Percentiles rank a stretch among this genome's conserved stretches.
These are phyloP conservation scores for Ogataea henricii DNA, from an alignment of 805 yeast genomes.

Conservation along the genomic window DNA sequence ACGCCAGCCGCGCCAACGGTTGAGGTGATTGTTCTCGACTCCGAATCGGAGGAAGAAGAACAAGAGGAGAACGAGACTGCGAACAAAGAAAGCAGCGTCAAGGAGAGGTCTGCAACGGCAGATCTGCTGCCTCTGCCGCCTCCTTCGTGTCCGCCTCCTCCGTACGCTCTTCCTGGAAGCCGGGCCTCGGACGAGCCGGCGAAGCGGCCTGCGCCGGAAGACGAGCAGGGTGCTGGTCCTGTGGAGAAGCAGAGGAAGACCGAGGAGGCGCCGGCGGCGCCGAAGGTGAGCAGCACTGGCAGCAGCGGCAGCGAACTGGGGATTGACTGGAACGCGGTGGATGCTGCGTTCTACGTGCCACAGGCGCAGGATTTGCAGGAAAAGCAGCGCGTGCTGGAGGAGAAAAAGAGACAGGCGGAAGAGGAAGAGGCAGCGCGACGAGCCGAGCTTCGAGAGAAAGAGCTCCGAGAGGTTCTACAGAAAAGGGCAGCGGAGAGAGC, in stretches of 20 bases:
- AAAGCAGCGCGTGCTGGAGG: neutral
- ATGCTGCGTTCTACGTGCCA: conserved; percentile 2
- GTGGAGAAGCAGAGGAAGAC: neutral
- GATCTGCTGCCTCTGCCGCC: conserved; percentile 16
- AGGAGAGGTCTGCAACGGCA: neutral
- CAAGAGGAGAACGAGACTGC: neutral
- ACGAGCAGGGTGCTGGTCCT: neutral
- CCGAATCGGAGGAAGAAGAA: conserved; percentile 7
- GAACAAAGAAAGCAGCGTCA: neutral
- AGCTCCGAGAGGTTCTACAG: too few species aligned
- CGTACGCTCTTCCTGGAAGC: neutral
- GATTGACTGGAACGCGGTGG: neutral
- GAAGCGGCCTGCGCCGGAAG: neutral
- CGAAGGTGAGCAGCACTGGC: too few species aligned
- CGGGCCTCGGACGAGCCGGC: neutral
- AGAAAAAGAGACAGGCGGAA: too few species aligned
- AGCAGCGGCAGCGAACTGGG: neutral
- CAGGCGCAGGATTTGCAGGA: neutral
- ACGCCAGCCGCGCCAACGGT: neutral
- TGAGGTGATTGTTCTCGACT: conserved; percentile 11
- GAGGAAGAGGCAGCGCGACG: too few species aligned
- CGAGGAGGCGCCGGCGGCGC: neutral
- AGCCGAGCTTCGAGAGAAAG: too few species aligned
- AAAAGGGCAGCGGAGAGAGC: too few species aligned
- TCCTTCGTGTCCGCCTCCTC: conserved; percentile 14